Evolutionary conservation across 805 yeast genomes (phyloP), one percentile per base, ranked within the genome.

Genomic region (Candida maris): DNA sequence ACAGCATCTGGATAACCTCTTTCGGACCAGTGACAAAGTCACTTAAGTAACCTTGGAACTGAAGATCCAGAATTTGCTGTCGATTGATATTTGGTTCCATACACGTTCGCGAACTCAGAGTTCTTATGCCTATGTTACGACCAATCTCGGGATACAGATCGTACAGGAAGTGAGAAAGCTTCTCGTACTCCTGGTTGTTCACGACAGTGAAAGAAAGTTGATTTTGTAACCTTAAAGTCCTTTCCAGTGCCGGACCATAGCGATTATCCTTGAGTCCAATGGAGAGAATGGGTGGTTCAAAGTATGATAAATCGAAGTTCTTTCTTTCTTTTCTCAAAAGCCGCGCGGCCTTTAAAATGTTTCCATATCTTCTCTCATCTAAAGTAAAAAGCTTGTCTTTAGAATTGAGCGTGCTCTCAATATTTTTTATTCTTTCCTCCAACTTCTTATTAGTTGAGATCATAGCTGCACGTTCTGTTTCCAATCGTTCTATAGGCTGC

Each of bases 31-130:
- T 59, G 3, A 91, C 51, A 44, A 76, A 76, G 49, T 93, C 96
- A 2, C 73, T 59, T 18, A 88, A 47, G 51, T 76, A 85, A 1
- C 95, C 93, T 37, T 85, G 95, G 57, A 93, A 88, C 0, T 96
- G 96, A 16, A 65, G 57, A 0, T 38, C 23, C 19, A 44, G 50
- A 2, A 87, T 48, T 9, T 30, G 41, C 3, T 39, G 44, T 12
- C 39, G 25, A 2, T 45, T 27, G 19, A 49, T 28, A 21, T 33
- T 30, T 14, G 46, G 48, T 12, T 37, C 29, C 4, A 35, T 27
- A 9, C 37, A 36, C 19, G 39, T 39, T 34, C 34, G 38, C 10
- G 30, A 38, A 21, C 39, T 56, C 39, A 42, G 51, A 1, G 77
- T 72, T 69, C 87, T 76, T 34, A 81, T 67, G 9, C 85, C 74